These are phyloP conservation scores for Salvia rosmarinus DNA, from an alignment of 257 asterid species.

Conservation along the genomic window DNA sequence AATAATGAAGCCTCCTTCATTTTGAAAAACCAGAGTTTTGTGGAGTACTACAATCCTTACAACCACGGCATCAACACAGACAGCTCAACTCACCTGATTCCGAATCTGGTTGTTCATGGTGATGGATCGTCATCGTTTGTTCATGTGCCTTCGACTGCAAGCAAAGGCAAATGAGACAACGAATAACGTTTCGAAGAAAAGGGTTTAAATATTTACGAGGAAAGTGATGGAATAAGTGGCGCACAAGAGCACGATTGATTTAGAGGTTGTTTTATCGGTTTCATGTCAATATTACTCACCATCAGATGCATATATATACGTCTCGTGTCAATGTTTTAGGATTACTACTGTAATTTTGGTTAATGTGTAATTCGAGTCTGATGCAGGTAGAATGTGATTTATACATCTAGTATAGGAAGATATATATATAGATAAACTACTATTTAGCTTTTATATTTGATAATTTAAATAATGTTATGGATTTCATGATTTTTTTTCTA, in stretches of 20 bases:
- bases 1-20: neutral
- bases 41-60: constrained; percentile 53
- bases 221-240: too few relatives aligned
- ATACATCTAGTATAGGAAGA: neutral
- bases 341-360: neutral
- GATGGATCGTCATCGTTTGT: constrained; percentile 60
- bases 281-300: neutral
- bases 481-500: neutral
- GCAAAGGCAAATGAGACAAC: constrained; percentile 52
- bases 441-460: too few relatives aligned
- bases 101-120: constrained; percentile 49
- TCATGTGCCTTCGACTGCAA: constrained; percentile 60
- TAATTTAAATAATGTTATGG: too few relatives aligned
- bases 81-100: constrained; percentile 41
- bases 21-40: constrained; percentile 35
- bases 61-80: constrained; percentile 37
- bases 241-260: too few relatives aligned
- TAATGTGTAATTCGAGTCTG: neutral
- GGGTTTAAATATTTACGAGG: too few relatives aligned
- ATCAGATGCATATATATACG: neutral
- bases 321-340: neutral
- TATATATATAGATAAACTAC: too few relatives aligned
- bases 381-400: neutral
- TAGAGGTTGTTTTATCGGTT: neutral
- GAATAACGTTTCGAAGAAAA: neutral